A percentile compares a stretch with the other conserved stretches of the same genome.
phyloP scores from a whole-genome alignment of 2,329 filamentous ascomycete species.

The Fusarium nygamai region DNA sequence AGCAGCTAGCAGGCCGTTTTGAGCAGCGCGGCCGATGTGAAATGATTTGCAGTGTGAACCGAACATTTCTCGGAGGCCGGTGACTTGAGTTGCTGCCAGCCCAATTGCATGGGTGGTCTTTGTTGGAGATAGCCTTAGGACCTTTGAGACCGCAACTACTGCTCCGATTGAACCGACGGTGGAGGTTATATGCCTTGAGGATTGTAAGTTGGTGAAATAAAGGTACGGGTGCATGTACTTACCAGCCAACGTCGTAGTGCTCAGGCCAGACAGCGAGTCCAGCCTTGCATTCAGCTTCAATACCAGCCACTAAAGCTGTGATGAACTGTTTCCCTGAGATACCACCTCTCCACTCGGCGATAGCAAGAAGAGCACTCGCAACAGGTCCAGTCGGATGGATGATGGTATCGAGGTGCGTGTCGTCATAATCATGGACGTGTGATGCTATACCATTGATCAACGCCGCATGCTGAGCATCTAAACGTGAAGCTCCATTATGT shows the following conservation, averaged over 20 bases:
- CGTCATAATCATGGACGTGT: conserved; percentile 3
- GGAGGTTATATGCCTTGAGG: background rate
- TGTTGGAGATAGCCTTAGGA: background rate
- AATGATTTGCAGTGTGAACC: conserved; percentile 2
- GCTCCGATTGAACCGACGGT: background rate
- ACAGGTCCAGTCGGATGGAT: conserved; percentile 4
- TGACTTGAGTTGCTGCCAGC: background rate
- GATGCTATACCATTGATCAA: conserved; percentile 5
- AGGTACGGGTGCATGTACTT: background rate
- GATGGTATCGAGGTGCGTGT: background rate
- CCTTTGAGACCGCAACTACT: background rate
- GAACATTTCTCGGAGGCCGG: conserved; percentile 1
- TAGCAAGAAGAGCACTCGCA: background rate
- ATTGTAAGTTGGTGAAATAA: fast-evolving
- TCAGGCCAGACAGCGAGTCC: background rate
- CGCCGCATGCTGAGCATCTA: background rate
- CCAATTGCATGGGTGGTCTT: background rate
- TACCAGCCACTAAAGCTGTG: background rate
- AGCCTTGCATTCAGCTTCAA: conserved; percentile 2
- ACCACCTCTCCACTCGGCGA: background rate
- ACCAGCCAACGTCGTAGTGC: conserved; percentile 4
- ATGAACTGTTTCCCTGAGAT: background rate
- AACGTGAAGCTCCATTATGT: fast-evolving
- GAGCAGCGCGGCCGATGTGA: background rate
- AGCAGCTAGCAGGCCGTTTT: background rate